phyloP scores from a whole-genome alignment of 805 yeast genomes.

The Metschnikowia matae region DNA sequence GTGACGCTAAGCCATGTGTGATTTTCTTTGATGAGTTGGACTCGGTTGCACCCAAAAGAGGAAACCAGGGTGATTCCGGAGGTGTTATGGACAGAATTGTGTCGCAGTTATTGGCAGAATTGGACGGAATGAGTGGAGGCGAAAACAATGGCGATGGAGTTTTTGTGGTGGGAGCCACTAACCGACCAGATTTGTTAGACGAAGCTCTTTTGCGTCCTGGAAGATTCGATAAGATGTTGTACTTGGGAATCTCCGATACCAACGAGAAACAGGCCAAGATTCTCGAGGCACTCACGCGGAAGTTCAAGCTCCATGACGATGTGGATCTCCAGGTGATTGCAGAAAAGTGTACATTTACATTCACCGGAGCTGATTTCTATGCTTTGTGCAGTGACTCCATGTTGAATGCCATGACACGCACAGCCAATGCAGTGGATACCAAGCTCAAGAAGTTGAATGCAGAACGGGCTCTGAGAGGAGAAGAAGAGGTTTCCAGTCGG shows the following conservation, averaged over 20 bases:
- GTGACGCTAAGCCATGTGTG: conserved; percentile 97
- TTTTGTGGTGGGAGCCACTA: conserved; percentile 98
- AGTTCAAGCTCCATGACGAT: conserved; percentile 57
- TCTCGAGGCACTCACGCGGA: conserved; percentile 82
- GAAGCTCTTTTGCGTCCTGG: conserved; percentile 94
- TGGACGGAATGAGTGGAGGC: conserved; percentile 90
- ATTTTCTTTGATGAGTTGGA: conserved; percentile 96
- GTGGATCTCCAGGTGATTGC: conserved; percentile 63
- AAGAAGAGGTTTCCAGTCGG: conserved; percentile 54
- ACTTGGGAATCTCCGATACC: conserved; percentile 89
- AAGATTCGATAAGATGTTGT: conserved; percentile 91
- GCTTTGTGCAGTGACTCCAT: conserved; percentile 94
- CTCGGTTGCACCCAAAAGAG: conserved; percentile 97
- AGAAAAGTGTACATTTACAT: conserved; percentile 75
- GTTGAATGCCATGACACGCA: conserved; percentile 93
- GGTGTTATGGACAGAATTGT: conserved; percentile 99
- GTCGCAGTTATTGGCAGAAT: conserved; percentile 88
- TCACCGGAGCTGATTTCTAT: conserved; percentile 97
- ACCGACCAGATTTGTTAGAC: conserved; percentile 91
- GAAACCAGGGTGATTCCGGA: conserved; percentile 97
- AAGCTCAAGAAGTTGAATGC: conserved; percentile 54
- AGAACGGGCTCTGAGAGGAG: conserved; percentile 23
- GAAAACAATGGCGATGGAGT: conserved; percentile 65
- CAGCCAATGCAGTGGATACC: conserved; percentile 69
- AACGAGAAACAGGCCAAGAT: conserved; percentile 84